Evolutionary conservation across 257 asterid species (phyloP), one percentile per base, ranked within the genome.

Genomic region (Paraleonurus japonicus): DNA sequence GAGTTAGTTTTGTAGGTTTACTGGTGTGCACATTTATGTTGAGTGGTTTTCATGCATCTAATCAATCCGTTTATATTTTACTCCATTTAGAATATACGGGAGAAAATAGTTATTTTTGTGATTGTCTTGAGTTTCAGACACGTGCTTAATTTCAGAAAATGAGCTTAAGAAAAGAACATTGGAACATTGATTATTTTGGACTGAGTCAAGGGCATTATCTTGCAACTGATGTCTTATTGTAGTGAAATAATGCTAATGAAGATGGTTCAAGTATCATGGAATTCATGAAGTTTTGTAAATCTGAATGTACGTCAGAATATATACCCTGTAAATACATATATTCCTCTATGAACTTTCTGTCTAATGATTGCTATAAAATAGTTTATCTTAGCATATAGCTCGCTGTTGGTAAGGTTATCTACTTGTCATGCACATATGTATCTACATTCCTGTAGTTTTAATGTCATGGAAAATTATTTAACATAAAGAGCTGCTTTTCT

Each of bases 391-490:
- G 26, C 54, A 27, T 53, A 43, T 4, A 43, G 63, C 62, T 64
- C 13, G 22, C 54, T 59, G 51, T 71, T 7, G 32, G 35, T 35
- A 65, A 47, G 17, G 61, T 16, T 72, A 60, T 27, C 26, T 28
- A 41, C 41, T n/a, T 55, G 7, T 58, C 53, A 17, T 76, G 69
- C 70, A 43, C 43, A 22, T 19, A 16, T 20, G 23, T 32, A 13
- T 23, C 5, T 55, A 19, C 16, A 13, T 58, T 59, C 23, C 13
- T n/a, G 33, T 33, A 27, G 28, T 65, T 47, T 60, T 54, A 33
- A n/a, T 61, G 32, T 61, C 67, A 53, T 54, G 50, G 60, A 64
- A 77, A 66, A 65, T 65, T 53, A 19, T 50, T 61, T 15, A 45
- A 28, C 15, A 61, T 23, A 33, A 50, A 2, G 19, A 16, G 33